Evolutionary conservation across 495 filamentous ascomycete genomes (phyloP).

Genomic region (Sphaerosporella brunnea): DNA sequence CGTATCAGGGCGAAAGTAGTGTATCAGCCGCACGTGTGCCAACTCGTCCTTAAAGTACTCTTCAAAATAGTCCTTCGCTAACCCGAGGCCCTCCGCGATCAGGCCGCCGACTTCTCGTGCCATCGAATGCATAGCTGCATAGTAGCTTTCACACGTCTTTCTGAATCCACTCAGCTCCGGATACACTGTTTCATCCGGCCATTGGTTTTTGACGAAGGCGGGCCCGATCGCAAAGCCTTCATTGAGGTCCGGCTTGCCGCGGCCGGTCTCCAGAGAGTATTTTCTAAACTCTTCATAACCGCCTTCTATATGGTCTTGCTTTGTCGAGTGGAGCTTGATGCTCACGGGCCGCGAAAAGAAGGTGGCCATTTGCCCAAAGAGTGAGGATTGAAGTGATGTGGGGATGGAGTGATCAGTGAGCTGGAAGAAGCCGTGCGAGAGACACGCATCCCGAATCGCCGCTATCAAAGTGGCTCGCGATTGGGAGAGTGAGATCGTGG

Average conservation of each 20-base stretch:
- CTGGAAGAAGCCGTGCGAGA: not conserved
- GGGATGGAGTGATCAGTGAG: not conserved
- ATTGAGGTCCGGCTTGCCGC: constrained; percentile 8
- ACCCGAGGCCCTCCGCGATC: not conserved
- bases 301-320: not conserved
- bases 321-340: not conserved
- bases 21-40: not conserved
- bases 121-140: not conserved
- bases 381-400: not conserved
- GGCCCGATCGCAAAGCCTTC: constrained; percentile 7
- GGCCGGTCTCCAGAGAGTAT: constrained; percentile 7
- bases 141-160: not conserved
- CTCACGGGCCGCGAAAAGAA: not conserved
- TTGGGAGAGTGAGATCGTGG: not conserved
- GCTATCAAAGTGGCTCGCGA: not conserved
- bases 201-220: not conserved
- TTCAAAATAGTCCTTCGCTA: not conserved
- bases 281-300: constrained; percentile 10
- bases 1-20: not conserved
- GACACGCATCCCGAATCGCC: not conserved
- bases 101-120: not conserved
- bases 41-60: not conserved
- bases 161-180: not conserved
- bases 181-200: not conserved
- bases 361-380: not conserved